Evolutionary conservation across 2,329 filamentous ascomycete genomes (phyloP), one percentile per base, ranked within the genome.

Genomic region (Paramyrothecium sp.): DNA sequence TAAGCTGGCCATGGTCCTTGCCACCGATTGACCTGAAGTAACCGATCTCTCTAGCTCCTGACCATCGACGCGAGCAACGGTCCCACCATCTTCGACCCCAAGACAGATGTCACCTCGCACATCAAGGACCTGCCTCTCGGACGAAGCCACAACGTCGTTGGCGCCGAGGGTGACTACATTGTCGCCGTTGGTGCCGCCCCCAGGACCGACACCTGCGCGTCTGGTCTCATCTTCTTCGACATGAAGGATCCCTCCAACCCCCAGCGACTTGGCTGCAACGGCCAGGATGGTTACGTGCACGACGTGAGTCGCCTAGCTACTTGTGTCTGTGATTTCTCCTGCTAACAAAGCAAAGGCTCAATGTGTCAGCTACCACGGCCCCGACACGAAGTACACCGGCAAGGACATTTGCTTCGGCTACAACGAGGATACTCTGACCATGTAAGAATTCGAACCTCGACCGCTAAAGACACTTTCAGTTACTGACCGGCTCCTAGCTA

Each of bases 211-310:
- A 10, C 57, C 7, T 85, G 82, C 70, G 69, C 68, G 3, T 75
- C 77, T 7, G 83, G 83, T 8, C 74, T 86, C 22, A 82, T 82
- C 67, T 85, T 85, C 68, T 81, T 87, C 58, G 81, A 86, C 65
- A 74, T 87, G 20, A 75, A 75, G 0, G 77, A 86, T 57, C 81
- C 82, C 1, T 66, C 78, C 3, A 82, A 83, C 30, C 83, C 83
- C 0, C 77, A 70, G 20, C 77, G 73, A 20, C 75, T 81, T 11
- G 84, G 84, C 12, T 86, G 83, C 59, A 53, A 53, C 30, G 51
- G 51, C 17, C 23, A 53, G 12, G 51, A 53, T 41, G 51, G 51
- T 19, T 53, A 53, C 51, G 33, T 53, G 8, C 51, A 53, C 30
- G 51, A 53, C 19, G 49, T 51, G 26, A 22, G 49, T 51, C 10